These are phyloP conservation scores for Russula sp. DNA, from an alignment of 768 basidiomycete species.

Conservation along the genomic window DNA sequence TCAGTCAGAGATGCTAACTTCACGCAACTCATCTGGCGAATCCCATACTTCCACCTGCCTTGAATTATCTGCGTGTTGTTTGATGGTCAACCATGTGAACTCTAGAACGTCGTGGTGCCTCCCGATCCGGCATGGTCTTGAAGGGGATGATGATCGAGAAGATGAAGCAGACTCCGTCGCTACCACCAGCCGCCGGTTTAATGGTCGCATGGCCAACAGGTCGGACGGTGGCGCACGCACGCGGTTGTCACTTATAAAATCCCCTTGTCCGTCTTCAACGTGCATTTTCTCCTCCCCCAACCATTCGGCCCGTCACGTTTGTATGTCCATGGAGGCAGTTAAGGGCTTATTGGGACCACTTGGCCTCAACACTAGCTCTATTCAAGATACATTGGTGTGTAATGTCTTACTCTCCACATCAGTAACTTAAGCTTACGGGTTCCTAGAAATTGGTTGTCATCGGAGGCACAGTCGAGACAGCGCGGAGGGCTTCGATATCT, in stretches of 20 bases:
- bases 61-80: constrained; percentile 19
- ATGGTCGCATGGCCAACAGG: not conserved
- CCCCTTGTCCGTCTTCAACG: constrained; percentile 14
- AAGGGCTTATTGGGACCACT: constrained; percentile 66
- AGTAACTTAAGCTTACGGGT: constrained; percentile 2
- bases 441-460: constrained; percentile 84
- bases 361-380: constrained; percentile 55
- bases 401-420: not conserved
- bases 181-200: not conserved
- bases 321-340: constrained; percentile 54
- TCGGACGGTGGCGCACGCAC: constrained; percentile 15
- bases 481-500: constrained; percentile 71
- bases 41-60: constrained; percentile 1
- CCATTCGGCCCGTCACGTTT: constrained; percentile 17
- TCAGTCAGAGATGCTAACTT: not conserved
- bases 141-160: constrained; percentile 3
- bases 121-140: constrained; percentile 12
- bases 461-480: constrained; percentile 83
- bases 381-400: constrained; percentile 73
- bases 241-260: constrained; percentile 25
- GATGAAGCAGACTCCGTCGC: not conserved
- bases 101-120: constrained; percentile 10
- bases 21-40: constrained; percentile 8
- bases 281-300: constrained; percentile 14
- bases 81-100: not conserved